Evolutionary conservation across 1,284 basidiomycete species (phyloP).

Genomic region (Coniferiporia sulphurascens): DNA sequence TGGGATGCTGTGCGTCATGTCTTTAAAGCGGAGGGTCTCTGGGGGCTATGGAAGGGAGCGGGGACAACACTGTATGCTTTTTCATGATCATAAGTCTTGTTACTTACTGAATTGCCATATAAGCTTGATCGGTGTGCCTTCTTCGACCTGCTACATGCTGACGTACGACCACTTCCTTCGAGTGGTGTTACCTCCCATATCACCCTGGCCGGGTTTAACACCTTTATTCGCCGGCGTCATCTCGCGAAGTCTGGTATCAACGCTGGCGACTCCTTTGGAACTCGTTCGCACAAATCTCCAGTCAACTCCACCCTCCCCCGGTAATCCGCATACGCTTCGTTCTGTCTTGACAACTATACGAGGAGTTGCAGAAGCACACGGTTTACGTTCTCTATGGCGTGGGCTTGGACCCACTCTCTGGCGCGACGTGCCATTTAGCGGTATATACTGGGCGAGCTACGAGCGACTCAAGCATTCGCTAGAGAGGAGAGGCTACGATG

Average conservation of each 20-base stretch:
- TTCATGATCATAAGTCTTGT: constrained; percentile 18
- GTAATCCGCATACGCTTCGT: constrained; percentile 68
- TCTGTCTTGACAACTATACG: constrained; percentile 63
- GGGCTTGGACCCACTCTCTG: constrained; percentile 90
- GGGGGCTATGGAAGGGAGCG: constrained; percentile 86
- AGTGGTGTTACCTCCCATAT: constrained; percentile 50
- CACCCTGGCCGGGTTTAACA: constrained; percentile 52
- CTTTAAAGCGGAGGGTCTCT: constrained; percentile 68
- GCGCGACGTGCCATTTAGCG: constrained; percentile 97
- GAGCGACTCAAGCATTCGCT: constrained; percentile 60
- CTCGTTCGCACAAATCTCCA: constrained; percentile 93
- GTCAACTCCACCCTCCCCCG: constrained; percentile 68
- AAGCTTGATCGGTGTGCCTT: constrained; percentile 88
- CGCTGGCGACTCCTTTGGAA: constrained; percentile 85
- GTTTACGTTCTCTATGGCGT: constrained; percentile 77
- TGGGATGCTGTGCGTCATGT: constrained; percentile 78
- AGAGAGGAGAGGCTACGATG: constrained; percentile 46
- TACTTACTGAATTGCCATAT: neutral
- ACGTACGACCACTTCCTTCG: constrained; percentile 89
- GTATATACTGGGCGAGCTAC: constrained; percentile 85
- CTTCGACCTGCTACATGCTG: constrained; percentile 92
- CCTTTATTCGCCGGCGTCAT: constrained; percentile 83
- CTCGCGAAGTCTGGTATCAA: constrained; percentile 78
- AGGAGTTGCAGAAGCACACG: constrained; percentile 57
- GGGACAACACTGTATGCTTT: constrained; percentile 76